phyloP scores from a whole-genome alignment of 2,329 filamentous ascomycete genomes.

The Neofusicoccum sp. region DNA sequence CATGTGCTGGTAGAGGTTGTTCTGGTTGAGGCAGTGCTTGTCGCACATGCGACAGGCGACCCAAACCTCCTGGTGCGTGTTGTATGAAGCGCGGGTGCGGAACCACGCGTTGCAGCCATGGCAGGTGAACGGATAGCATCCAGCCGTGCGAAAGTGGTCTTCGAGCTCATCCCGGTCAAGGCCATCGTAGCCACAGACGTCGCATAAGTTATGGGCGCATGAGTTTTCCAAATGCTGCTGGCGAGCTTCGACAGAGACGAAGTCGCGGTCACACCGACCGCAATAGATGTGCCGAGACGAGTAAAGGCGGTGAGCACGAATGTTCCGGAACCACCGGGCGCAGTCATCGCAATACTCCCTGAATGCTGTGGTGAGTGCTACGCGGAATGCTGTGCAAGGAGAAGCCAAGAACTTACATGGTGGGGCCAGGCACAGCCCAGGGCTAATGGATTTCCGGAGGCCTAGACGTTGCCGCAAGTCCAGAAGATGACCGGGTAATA shows the following conservation, averaged over 20 bases:
- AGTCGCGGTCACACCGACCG: conserved; percentile 2
- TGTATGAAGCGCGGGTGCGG: not conserved
- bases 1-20: conserved; percentile 8
- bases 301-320: not conserved
- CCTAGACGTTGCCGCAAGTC: not conserved
- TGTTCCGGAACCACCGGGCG: not conserved
- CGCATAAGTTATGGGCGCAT: conserved; percentile 3
- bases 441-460: not conserved
- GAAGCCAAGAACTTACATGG: conserved; percentile 1
- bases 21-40: not conserved
- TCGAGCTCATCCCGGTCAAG: not conserved
- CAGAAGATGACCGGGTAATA: no score
- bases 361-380: not conserved
- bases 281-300: conserved; percentile 1
- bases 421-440: not conserved
- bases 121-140: not conserved
- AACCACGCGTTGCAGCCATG: conserved; percentile 5
- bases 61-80: not conserved
- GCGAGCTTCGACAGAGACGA: not conserved
- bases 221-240: conserved; percentile 4
- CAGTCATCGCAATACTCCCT: conserved; percentile 2
- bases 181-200: conserved; percentile 4
- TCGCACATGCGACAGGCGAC: not conserved
- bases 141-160: not conserved
- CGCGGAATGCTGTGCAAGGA: no score